A percentile compares a stretch with the other conserved stretches of the same genome.
Evolutionary conservation across 2,329 filamentous ascomycete species (phyloP).

Genomic region (Graphiopsis chlorocephala): DNA sequence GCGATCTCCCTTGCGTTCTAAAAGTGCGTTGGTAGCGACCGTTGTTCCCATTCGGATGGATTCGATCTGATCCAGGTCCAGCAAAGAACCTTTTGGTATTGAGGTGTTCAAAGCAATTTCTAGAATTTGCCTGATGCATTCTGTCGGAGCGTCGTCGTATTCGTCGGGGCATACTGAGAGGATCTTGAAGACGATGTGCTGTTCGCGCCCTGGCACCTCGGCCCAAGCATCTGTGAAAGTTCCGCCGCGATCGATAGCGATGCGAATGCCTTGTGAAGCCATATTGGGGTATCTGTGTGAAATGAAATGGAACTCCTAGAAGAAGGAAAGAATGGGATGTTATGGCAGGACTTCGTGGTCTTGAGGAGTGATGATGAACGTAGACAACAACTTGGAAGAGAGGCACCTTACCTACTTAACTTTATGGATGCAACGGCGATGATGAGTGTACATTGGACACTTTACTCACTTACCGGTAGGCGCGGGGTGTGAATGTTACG

Average conservation of each 20-base stretch:
- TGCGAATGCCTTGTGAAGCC: background rate
- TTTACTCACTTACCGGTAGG: background rate
- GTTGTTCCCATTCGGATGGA: slow-evolving; percentile 33
- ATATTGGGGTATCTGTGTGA: background rate
- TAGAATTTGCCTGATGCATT: slow-evolving; percentile 30
- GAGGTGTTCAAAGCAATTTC: slow-evolving; percentile 22
- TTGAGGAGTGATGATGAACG: background rate
- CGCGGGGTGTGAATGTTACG: background rate
- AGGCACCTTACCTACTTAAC: background rate
- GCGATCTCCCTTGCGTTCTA: slow-evolving; percentile 33
- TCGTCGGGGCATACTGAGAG: slow-evolving; percentile 32
- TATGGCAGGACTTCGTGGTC: background rate
- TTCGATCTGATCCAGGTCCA: slow-evolving; percentile 22
- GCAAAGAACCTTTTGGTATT: slow-evolving; percentile 23
- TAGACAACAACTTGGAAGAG: background rate
- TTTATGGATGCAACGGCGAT: background rate
- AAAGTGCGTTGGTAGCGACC: slow-evolving; percentile 33
- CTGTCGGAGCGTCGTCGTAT: slow-evolving; percentile 33
- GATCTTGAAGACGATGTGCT: slow-evolving; percentile 36
- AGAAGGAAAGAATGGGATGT: background rate
- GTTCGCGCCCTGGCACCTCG: slow-evolving; percentile 59
- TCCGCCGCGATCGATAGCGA: slow-evolving; percentile 72
- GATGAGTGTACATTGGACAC: background rate
- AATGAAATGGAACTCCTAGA: background rate
- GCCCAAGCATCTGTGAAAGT: slow-evolving; percentile 87